Percentiles rank a stretch among this genome's conserved stretches.
phyloP scores from a whole-genome alignment of 441 rosid species.

The Erysimum cheiri region DNA sequence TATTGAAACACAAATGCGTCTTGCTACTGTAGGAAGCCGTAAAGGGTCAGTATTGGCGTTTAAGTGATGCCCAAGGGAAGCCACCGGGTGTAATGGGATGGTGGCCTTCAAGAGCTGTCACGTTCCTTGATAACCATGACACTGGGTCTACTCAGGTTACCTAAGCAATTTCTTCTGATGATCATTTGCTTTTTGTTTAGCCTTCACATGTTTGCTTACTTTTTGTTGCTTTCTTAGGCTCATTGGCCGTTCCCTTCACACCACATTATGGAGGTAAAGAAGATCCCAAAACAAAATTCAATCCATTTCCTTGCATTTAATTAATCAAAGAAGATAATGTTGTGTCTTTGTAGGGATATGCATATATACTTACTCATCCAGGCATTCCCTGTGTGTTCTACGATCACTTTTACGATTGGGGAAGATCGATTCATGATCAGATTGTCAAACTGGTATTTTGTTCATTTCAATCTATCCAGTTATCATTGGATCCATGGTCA shows the following conservation, averaged over 20 bases:
- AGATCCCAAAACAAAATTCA: not conserved
- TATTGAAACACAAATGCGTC: constrained; percentile 3
- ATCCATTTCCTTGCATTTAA: not conserved
- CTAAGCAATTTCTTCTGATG: not conserved
- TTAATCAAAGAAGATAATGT: not conserved
- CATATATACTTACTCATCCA: constrained; percentile 89
- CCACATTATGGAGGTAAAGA: constrained; percentile 87
- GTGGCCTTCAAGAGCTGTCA: constrained; percentile 98
- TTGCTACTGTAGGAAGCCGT: constrained; percentile 74
- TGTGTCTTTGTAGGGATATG: constrained; percentile 67
- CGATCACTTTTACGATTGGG: constrained; percentile 88
- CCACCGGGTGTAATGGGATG: constrained; percentile 95
- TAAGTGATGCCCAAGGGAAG: constrained; percentile 82
- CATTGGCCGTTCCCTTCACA: constrained; percentile 95
- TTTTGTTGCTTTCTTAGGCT: constrained; percentile 59
- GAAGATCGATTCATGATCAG: constrained; percentile 67
- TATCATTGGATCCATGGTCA: not conserved
- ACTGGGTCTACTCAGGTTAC: constrained; percentile 95
- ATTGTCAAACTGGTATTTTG: constrained; percentile 74
- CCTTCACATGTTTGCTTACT: constrained; percentile 20
- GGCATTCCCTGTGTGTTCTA: constrained; percentile 86
- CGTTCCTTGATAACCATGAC: constrained; percentile 92
- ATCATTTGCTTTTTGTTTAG: not conserved
- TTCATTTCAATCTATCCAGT: constrained; percentile 14
- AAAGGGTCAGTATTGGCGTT: constrained; percentile 84